These are phyloP conservation scores for Diaporthe helianthi DNA, from an alignment of 2,329 filamentous ascomycete genomes.

Conservation along the genomic window DNA sequence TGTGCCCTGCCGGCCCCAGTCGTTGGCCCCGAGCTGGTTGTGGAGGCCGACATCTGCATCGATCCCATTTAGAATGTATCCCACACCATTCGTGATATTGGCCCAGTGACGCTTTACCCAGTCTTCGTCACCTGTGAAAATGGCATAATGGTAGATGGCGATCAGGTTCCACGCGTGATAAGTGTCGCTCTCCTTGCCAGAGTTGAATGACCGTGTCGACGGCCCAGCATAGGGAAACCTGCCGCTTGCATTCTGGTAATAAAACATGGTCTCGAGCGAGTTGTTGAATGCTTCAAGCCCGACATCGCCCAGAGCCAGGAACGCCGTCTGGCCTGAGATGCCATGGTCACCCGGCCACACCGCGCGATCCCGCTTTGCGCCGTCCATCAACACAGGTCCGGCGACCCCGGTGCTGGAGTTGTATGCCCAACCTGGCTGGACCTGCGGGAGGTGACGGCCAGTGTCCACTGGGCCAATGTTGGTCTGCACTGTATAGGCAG, in stretches of 20 bases:
- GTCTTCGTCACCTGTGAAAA: background rate
- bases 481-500: constrained; percentile 45
- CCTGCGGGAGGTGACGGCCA: constrained; percentile 17
- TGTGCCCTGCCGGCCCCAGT: constrained; percentile 36
- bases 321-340: constrained; percentile 60
- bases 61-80: constrained; percentile 49
- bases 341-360: constrained; percentile 66
- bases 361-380: constrained; percentile 56
- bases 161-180: constrained; percentile 17
- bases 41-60: constrained; percentile 47
- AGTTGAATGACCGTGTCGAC: constrained; percentile 11
- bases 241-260: constrained; percentile 46
- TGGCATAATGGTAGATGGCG: background rate
- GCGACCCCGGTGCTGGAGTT: constrained; percentile 43
- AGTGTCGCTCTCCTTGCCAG: constrained; percentile 8
- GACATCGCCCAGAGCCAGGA: constrained; percentile 61
- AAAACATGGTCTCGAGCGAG: constrained; percentile 56
- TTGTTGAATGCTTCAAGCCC: constrained; percentile 52
- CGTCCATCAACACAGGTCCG: constrained; percentile 46
- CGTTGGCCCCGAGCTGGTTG: constrained; percentile 1
- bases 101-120: background rate
- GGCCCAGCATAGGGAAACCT: constrained; percentile 56
- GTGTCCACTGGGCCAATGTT: constrained; percentile 36
- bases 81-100: background rate
- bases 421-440: constrained; percentile 20